Conservation (phyloP, 441 rosid genomes). For the Oxalis stricta region DNA sequence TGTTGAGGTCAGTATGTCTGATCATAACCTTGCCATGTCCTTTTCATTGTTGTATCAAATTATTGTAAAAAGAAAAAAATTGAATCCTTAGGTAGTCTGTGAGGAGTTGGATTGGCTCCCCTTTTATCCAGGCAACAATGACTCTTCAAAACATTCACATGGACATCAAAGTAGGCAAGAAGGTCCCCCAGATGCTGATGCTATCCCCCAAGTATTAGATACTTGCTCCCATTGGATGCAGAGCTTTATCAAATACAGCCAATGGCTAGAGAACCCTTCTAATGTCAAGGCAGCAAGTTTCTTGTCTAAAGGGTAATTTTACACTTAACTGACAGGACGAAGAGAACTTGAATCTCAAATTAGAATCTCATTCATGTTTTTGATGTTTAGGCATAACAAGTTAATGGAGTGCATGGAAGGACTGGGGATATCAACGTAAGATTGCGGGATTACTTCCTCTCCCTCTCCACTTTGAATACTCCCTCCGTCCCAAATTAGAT, state of each 20-base stretch:
- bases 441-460: neutral
- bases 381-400: constrained; percentile 58
- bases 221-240: constrained; percentile 92
- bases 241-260: constrained; percentile 88
- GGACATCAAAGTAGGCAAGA: constrained; percentile 50
- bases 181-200: constrained; percentile 73
- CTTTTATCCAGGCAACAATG: constrained; percentile 47
- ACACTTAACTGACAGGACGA: constrained; percentile 1
- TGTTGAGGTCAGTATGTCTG: constrained; percentile 69
- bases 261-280: constrained; percentile 82
- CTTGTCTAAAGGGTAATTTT: constrained; percentile 73
- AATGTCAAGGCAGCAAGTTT: constrained; percentile 83
- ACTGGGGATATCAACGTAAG: constrained; percentile 57
- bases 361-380: constrained; percentile 7
- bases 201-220: constrained; percentile 51
- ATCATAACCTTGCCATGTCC: constrained; percentile 8
- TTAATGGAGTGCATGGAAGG: constrained; percentile 63
- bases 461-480: neutral
- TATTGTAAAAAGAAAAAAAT: constrained; percentile 13
- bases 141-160: constrained; percentile 32
- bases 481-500: too few relatives aligned
- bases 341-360: neutral
- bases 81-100: constrained; percentile 84
- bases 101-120: constrained; percentile 99
- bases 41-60: constrained; percentile 8